Evolutionary conservation across 768 basidiomycete genomes (phyloP).

Genomic region (Mycena venus): DNA sequence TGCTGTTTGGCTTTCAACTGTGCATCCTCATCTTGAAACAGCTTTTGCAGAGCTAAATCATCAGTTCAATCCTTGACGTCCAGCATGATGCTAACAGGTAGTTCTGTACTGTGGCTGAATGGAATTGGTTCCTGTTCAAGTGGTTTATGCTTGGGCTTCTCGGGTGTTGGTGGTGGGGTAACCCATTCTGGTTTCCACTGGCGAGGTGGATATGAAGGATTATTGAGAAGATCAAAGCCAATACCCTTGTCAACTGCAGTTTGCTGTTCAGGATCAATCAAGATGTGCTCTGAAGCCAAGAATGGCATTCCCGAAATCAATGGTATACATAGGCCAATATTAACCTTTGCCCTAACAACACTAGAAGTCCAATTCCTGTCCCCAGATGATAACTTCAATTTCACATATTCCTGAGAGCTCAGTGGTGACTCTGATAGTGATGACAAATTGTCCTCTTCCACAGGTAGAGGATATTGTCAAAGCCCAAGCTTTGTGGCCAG

Average conservation of each 20-base stretch:
- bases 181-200: too few species aligned
- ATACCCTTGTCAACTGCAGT: slow-evolving; percentile 1
- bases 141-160: too few species aligned
- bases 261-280: background rate
- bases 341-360: background rate
- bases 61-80: background rate
- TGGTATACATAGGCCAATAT: background rate
- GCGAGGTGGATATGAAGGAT: too few species aligned
- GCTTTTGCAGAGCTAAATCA: background rate
- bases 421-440: slow-evolving; percentile 4
- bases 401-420: too few species aligned
- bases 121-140: background rate
- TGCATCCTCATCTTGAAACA: background rate
- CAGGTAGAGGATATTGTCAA: background rate
- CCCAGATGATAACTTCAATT: too few species aligned
- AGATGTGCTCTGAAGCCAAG: background rate
- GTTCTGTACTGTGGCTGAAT: background rate
- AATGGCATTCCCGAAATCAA: slow-evolving; percentile 10
- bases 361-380: background rate
- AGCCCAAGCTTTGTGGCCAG: background rate
- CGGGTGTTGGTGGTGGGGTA: too few species aligned
- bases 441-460: background rate
- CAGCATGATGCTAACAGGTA: background rate
- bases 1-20: background rate
- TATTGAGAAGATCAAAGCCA: too few species aligned